phyloP scores from a whole-genome alignment of 805 yeast species.

The Lachancea kluyveri region DNA sequence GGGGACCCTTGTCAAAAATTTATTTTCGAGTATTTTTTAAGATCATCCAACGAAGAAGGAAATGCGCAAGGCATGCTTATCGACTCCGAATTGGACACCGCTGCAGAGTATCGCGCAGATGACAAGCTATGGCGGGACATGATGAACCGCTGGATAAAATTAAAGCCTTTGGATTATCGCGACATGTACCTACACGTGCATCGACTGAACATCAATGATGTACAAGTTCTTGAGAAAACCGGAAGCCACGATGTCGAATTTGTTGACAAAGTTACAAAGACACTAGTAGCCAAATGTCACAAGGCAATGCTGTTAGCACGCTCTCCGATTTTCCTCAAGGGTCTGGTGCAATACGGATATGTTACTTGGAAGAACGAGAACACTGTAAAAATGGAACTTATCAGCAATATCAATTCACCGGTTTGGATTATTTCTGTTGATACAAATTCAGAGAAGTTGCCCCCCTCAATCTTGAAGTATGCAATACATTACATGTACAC shows the following conservation, averaged over 20 bases:
- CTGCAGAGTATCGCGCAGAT: neutral
- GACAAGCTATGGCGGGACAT: slow-evolving; percentile 2
- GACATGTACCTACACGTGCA: neutral
- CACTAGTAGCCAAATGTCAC: slow-evolving; percentile 16
- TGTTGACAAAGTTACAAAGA: slow-evolving; percentile 7
- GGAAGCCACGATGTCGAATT: slow-evolving; percentile 21
- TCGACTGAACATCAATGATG: neutral
- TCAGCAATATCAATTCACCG: neutral
- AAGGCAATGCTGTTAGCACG: slow-evolving; percentile 15
- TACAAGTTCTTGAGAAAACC: neutral
- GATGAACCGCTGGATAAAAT: slow-evolving; percentile 1
- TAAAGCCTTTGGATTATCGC: neutral
- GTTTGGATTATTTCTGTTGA: slow-evolving; percentile 2
- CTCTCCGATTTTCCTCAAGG: slow-evolving; percentile 10
- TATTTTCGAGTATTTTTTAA: slow-evolving; percentile 7
- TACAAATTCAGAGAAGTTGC: slow-evolving; percentile 1
- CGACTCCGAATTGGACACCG: neutral
- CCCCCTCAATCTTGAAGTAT: slow-evolving; percentile 4
- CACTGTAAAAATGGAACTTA: neutral
- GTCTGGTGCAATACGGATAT: slow-evolving; percentile 3
- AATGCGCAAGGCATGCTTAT: neutral
- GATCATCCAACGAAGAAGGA: slow-evolving; percentile 5
- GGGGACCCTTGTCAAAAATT: neutral
- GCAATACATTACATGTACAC: slow-evolving; percentile 23
- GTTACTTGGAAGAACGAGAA: slow-evolving; percentile 8